Percentiles rank a stretch among this genome's conserved stretches.
Conservation (phyloP, 2,329 filamentous ascomycete genomes). For the Venturia pyrina region DNA sequence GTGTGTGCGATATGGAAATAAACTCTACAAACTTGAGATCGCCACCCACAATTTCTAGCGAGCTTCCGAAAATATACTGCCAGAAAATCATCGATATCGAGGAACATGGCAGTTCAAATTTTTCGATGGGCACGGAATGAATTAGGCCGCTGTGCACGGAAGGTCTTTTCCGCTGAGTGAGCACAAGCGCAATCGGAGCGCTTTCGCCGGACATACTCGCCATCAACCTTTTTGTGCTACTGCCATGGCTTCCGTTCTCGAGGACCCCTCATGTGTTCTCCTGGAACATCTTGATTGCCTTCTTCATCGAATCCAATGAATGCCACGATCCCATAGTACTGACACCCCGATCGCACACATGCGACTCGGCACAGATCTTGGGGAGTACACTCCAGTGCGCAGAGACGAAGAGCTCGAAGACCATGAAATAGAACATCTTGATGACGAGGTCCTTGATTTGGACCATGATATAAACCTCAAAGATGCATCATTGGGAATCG, state of each 20-base stretch:
- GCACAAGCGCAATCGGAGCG: background rate
- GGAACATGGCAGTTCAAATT: too few relatives aligned
- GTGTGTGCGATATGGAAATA: too few relatives aligned
- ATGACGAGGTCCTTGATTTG: background rate
- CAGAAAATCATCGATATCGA: too few relatives aligned
- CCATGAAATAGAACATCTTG: background rate
- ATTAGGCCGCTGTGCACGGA: background rate
- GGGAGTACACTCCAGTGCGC: background rate
- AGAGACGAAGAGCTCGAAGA: background rate
- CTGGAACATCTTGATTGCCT: too few relatives aligned
- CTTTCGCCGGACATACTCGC: background rate
- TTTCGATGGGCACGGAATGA: too few relatives aligned
- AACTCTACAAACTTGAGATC: too few relatives aligned
- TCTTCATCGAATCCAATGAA: background rate
- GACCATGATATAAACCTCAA: background rate
- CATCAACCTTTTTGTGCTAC: background rate
- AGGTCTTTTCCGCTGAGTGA: background rate
- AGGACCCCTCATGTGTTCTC: too few relatives aligned
- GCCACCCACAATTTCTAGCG: too few relatives aligned
- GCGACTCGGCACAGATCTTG: background rate
- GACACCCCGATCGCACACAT: background rate
- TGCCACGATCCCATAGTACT: background rate
- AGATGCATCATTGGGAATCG: background rate
- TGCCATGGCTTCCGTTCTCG: background rate
- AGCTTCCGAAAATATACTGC: too few relatives aligned